These are phyloP conservation scores for Syncephalis plumigaleata DNA, from an alignment of 371 early-diverging fungal genomes.

Conservation along the genomic window DNA sequence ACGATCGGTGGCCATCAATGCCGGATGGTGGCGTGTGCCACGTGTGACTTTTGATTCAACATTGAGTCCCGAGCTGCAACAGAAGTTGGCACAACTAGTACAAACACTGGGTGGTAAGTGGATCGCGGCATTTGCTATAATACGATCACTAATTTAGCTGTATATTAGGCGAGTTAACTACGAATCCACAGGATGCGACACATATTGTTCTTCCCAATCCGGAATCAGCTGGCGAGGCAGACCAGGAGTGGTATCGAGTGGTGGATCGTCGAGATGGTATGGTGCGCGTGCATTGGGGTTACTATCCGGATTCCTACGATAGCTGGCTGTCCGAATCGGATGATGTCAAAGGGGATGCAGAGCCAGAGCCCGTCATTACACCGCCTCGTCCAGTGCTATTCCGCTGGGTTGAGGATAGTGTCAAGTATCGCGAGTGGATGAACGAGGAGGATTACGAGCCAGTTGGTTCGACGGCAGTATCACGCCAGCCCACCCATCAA, in stretches of 20 bases:
- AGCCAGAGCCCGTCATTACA: conserved; percentile 37
- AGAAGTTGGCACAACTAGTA: too few species aligned
- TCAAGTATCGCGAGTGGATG: conserved; percentile 53
- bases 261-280: conserved; percentile 43
- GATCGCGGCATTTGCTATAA: too few species aligned
- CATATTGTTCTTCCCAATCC: conserved; percentile 32
- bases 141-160: too few species aligned
- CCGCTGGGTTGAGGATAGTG: conserved; percentile 65
- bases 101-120: too few species aligned
- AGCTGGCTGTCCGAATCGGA: conserved; percentile 50
- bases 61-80: too few species aligned
- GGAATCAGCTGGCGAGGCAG: conserved; percentile 21
- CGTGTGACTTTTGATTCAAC: too few species aligned
- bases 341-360: conserved; percentile 41
- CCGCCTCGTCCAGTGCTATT: conserved; percentile 49
- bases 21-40: too few species aligned
- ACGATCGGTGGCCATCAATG: too few species aligned
- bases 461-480: neutral
- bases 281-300: conserved; percentile 66
- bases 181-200: conserved; percentile 19
- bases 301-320: conserved; percentile 70
- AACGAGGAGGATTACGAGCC: conserved; percentile 61
- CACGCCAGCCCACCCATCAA: conserved; percentile 2
- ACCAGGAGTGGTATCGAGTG: conserved; percentile 57
- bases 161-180: too few species aligned